phyloP scores from a whole-genome alignment of 176 grass and related monocot species.

The Microstegium vimineum region DNA sequence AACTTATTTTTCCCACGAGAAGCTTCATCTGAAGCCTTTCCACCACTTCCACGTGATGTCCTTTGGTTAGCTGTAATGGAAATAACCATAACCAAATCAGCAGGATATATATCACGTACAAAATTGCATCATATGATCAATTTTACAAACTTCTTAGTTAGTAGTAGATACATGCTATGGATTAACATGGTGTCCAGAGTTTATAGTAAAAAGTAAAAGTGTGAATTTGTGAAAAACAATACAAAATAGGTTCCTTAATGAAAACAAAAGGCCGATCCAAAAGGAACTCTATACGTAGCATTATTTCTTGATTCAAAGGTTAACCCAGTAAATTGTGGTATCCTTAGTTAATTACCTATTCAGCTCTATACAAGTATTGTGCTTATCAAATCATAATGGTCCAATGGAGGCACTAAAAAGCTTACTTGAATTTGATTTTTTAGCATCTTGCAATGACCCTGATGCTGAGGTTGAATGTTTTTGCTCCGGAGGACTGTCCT shows the following conservation, averaged over 20 bases:
- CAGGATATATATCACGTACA: neutral
- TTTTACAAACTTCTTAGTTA: neutral
- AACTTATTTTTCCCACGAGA: constrained; percentile 47
- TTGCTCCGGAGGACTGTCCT: constrained; percentile 28
- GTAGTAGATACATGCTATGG: neutral
- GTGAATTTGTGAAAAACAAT: neutral
- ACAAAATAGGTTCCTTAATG: neutral
- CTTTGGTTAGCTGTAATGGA: constrained; percentile 37
- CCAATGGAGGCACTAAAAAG: neutral
- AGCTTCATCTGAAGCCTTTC: constrained; percentile 43
- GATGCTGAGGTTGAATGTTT: constrained; percentile 28
- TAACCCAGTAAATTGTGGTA: neutral
- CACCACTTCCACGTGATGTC: neutral
- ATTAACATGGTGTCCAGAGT: neutral
- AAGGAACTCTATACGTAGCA: neutral
- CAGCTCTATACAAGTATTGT: constrained; percentile 11
- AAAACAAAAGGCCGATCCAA: neutral
- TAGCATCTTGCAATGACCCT: constrained; percentile 39
- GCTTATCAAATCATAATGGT: constrained; percentile 12
- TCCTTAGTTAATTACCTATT: neutral
- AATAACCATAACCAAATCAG: constrained; percentile 17
- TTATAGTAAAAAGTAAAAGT: neutral
- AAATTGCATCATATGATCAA: neutral
- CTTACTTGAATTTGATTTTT: constrained; percentile 46
- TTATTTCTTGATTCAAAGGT: constrained; percentile 6